phyloP scores from a whole-genome alignment of 208 protist species.

The Angomonas ambiguus region DNA sequence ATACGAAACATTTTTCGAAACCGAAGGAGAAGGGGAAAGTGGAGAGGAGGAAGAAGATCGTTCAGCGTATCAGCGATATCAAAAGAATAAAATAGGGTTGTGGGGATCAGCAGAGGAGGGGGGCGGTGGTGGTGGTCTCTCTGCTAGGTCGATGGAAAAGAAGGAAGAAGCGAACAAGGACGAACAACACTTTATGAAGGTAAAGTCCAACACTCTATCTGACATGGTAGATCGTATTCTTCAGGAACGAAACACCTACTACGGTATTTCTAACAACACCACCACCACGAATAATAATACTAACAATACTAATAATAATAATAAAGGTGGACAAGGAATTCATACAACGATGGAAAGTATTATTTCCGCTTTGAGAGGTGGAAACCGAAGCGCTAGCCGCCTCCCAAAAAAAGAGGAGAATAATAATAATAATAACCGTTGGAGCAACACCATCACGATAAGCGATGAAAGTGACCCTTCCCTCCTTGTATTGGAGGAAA shows the following conservation, averaged over 20 bases:
- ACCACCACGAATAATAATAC: not conserved
- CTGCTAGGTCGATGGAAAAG: conserved; percentile 28
- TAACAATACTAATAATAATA: not conserved
- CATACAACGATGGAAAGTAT: not conserved
- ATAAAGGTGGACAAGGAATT: not conserved
- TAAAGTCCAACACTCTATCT: not conserved
- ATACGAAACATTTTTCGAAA: conserved; percentile 64
- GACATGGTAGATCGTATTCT: not conserved
- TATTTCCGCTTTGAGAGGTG: too few relatives aligned
- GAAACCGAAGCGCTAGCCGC: not conserved
- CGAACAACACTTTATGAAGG: not conserved
- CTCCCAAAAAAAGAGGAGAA: not conserved
- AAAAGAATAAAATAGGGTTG: too few relatives aligned
- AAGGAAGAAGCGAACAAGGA: not conserved
- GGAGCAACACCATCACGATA: conserved; percentile 8
- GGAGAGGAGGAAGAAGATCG: conserved; percentile 53
- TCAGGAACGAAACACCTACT: not conserved
- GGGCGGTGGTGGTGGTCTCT: too few relatives aligned
- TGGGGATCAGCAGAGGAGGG: too few relatives aligned
- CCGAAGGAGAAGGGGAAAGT: conserved; percentile 50
- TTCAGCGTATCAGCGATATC: too few relatives aligned
- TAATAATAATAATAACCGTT: conserved; percentile 10
- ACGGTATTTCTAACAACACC: conserved; percentile 16
- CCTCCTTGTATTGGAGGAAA: not conserved
- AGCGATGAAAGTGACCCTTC: not conserved